Conservation (phyloP, 495 filamentous ascomycete genomes). For the Neurospora terricola region DNA sequence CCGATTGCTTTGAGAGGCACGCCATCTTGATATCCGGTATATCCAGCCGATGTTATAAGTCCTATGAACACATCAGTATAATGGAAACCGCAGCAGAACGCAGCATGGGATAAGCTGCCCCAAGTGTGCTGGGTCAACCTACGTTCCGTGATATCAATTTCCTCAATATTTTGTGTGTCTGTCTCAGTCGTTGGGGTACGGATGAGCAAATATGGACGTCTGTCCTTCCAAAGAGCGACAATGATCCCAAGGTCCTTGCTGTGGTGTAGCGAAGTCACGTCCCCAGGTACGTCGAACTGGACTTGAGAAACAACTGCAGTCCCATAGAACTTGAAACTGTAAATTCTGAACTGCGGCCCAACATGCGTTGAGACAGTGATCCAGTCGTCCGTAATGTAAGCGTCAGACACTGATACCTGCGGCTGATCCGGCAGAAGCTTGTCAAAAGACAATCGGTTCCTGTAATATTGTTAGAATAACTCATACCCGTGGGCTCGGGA, state of each 20-base stretch:
- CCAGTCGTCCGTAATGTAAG: constrained; percentile 16
- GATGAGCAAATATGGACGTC: constrained; percentile 16
- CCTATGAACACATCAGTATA: constrained; percentile 5
- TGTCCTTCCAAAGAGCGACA: constrained; percentile 20
- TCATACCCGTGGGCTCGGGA: not conserved
- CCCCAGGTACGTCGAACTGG: constrained; percentile 23
- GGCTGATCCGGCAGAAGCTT: constrained; percentile 16
- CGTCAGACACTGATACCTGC: constrained; percentile 21
- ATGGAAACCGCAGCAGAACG: not conserved
- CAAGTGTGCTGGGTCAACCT: not conserved
- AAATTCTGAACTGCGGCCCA: constrained; percentile 20
- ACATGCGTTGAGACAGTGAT: constrained; percentile 28
- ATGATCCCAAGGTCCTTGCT: constrained; percentile 15
- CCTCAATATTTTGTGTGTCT: not conserved
- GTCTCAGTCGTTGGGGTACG: not conserved
- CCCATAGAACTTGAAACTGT: constrained; percentile 19
- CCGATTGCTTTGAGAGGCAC: constrained; percentile 21
- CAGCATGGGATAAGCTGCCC: not conserved
- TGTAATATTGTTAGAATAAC: constrained; percentile 8
- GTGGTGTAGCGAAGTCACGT: constrained; percentile 31
- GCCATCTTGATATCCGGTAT: not conserved
- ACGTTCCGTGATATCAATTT: constrained; percentile 13
- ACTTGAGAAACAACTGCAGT: constrained; percentile 9
- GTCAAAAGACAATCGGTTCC: constrained; percentile 15
- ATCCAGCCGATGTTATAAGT: not conserved